phyloP scores from a whole-genome alignment of 225 moss, liverwort and hornwort genomes.

The Pseudoscleropodium purum region DNA sequence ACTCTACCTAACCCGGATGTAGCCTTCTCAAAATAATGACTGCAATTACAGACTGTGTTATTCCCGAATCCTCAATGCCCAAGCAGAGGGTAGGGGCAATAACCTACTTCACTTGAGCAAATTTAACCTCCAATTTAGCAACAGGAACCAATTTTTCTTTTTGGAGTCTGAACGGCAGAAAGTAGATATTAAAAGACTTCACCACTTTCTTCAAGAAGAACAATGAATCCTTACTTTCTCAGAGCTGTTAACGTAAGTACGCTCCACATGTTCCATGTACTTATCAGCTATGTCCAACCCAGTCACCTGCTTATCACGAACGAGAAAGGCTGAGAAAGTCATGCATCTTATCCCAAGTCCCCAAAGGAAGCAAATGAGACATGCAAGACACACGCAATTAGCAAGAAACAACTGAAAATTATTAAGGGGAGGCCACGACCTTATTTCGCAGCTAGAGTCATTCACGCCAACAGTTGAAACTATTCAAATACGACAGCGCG shows the following conservation, averaged over 20 bases:
- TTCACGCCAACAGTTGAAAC: background rate
- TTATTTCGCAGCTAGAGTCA: background rate
- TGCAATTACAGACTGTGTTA: background rate
- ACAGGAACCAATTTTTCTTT: background rate
- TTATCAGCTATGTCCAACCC: constrained; percentile 42
- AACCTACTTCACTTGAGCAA: background rate
- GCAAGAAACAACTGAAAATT: background rate
- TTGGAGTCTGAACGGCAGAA: background rate
- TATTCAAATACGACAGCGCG: background rate
- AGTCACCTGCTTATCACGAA: constrained; percentile 30
- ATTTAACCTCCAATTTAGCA: background rate
- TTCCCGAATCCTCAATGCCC: background rate
- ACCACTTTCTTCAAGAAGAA: background rate
- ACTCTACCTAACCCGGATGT: background rate
- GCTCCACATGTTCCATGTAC: constrained; percentile 58
- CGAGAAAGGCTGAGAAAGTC: background rate
- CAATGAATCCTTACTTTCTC: constrained; percentile 33
- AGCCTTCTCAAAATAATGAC: background rate
- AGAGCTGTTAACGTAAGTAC: constrained; percentile 46
- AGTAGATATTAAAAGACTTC: background rate
- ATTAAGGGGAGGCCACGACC: background rate
- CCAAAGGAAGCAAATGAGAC: background rate
- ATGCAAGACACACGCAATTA: background rate
- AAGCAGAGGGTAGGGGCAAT: background rate
- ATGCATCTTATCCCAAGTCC: background rate